These are phyloP conservation scores for Aspergillus amoenus DNA, from an alignment of 2,329 filamentous ascomycete genomes.

Conservation along the genomic window DNA sequence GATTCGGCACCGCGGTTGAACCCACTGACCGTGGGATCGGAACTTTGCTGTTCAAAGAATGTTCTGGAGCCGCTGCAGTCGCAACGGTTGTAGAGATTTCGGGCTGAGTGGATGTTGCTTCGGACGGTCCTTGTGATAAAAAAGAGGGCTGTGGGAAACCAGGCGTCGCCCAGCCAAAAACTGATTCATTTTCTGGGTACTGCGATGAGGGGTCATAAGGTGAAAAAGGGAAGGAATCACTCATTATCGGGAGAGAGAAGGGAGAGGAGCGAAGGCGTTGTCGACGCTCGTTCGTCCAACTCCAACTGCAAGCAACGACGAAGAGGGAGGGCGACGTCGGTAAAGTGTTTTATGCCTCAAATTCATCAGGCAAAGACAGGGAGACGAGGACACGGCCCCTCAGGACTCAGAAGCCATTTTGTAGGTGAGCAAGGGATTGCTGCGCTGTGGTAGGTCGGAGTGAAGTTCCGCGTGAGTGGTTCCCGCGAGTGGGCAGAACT, in stretches of 20 bases:
- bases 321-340: neutral
- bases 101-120: constrained; percentile 13
- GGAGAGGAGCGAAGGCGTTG: constrained; percentile 5
- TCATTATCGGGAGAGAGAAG: constrained; percentile 18
- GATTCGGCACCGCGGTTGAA: constrained; percentile 23
- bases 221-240: constrained; percentile 18
- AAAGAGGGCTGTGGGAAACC: constrained; percentile 18
- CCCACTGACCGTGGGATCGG: constrained; percentile 29
- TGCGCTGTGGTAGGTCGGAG: constrained; percentile 9
- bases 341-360: neutral
- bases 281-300: neutral
- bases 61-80: constrained; percentile 14
- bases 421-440: neutral
- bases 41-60: constrained; percentile 29
- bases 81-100: constrained; percentile 15
- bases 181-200: constrained; percentile 15
- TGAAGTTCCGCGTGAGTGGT: neutral
- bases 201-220: constrained; percentile 17
- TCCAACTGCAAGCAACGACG: neutral
- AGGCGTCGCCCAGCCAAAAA: constrained; percentile 19
- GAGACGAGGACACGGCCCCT: neutral
- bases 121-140: constrained; percentile 16
- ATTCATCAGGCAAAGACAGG: neutral
- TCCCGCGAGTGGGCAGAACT: neutral
- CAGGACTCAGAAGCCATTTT: neutral